phyloP scores from a whole-genome alignment of 164 flowering plant species.

The Tetracentron sinense region DNA sequence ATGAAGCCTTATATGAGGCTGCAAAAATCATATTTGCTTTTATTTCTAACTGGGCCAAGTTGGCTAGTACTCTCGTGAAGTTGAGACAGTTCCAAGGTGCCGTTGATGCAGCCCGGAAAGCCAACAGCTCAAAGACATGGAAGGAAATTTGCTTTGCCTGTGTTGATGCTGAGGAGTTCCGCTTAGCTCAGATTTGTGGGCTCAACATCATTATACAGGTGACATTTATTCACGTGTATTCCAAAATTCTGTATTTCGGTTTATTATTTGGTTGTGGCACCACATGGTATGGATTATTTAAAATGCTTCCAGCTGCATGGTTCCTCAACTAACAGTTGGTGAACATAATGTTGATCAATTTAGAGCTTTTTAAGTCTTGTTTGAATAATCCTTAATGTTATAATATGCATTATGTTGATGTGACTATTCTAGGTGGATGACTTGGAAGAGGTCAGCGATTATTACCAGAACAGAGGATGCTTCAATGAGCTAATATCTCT shows the following conservation, averaged over 20 bases:
- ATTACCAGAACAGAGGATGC: slow-evolving; percentile 95
- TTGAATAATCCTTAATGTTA: not conserved
- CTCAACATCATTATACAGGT: slow-evolving; percentile 96
- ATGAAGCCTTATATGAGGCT: slow-evolving; percentile 91
- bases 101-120: slow-evolving; percentile 98
- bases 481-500: slow-evolving; percentile 88
- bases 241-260: not conserved
- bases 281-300: too few relatives aligned
- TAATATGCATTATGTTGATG: slow-evolving; percentile 2
- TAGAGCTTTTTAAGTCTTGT: not conserved
- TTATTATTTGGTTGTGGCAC: not conserved
- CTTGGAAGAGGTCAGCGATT: slow-evolving; percentile 95
- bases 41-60: slow-evolving; percentile 96
- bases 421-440: slow-evolving; percentile 80
- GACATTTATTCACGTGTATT: not conserved
- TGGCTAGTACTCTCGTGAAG: slow-evolving; percentile 87
- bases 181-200: slow-evolving; percentile 99
- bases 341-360: too few relatives aligned
- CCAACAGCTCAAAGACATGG: slow-evolving; percentile 98
- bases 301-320: not conserved
- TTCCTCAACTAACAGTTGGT: not conserved
- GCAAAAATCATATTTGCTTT: slow-evolving; percentile 95
- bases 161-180: slow-evolving; percentile 99
- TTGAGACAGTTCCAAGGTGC: slow-evolving; percentile 95
- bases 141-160: slow-evolving; percentile 99